Evolutionary conservation across 2,329 filamentous ascomycete species (phyloP), one percentile per base, ranked within the genome.

Genomic region (Diplodia intermedia): DNA sequence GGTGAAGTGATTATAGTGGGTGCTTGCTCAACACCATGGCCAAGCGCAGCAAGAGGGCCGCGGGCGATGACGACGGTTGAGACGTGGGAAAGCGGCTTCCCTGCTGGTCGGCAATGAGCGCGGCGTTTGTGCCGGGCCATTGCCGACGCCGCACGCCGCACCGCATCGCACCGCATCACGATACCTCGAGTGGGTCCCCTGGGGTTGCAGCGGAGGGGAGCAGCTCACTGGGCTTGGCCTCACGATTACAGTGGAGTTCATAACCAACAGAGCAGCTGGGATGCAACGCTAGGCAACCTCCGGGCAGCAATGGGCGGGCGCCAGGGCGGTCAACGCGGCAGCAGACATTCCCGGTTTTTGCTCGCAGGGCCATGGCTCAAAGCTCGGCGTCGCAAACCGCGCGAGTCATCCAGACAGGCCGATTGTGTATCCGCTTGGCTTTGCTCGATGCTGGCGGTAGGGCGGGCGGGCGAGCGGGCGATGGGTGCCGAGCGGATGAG

Each of bases 191-290:
- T 49, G 38, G 38, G 14, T 54, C 52, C 52, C 23, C 26, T 8
- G 38, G 38, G 38, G 56, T 61, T 49, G 56, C 56, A 61, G 56
- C 31, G 38, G 54, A 26, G 15, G 11, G 57, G 26, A 23, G 47
- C 38, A 29, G 12, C 15, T 61, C 36, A 2, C 26, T 31, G 40
- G 31, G 20, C 60, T 63, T 63, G 60, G 60, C 60, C 43, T 63
- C 60, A 18, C 18, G n/a, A 52, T 61, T 63, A 63, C 43, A 63
- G 60, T 63, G 60, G 60, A 63, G 60, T 11, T 9, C n/a, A 12
- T 29, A 43, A 57, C 4, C 26, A 26, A 26, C 26, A 26, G 26
- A 26, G 26, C 26, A 26, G 4, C 18, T 26, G 52, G 23, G 36
- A 43, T 43, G 31, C 33, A 20, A 40, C 49, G 62, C 62, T 54